Base-by-base conservation (phyloP, 2,329 filamentous ascomycete species). In the Ceratocystis alfenasii region DNA sequence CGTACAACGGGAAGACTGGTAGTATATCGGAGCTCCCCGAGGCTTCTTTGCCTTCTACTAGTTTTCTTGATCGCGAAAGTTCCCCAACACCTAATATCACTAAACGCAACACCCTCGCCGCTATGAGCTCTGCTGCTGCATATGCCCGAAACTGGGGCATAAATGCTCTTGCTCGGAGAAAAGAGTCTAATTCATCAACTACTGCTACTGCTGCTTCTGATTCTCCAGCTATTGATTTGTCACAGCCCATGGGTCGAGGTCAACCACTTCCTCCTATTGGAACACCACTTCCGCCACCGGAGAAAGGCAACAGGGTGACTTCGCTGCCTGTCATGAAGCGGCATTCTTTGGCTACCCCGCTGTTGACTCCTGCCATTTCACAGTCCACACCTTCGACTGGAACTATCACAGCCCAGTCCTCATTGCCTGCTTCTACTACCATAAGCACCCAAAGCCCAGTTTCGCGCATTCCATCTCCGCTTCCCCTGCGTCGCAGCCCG, bases 191-290 rank as follows among this genome's bases (percentile, higher is more conserved):
- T n/a, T 62, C 64, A 20, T 69, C 48, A 68, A 68, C 5, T 63
- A 64, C 36, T 55, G 12, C 15, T 10, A 10, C 62, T 33, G 45
- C 50, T n/a, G 22, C 17, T n/a, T 25, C 61, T 20, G 20, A 53
- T 59, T 28, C 64, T 12, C n/a, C 48, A 20, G 30, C 73, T 72
- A 73, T 83, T 68, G 74, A 84, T 75, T 69, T 82, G 67, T 76
- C 74, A 69, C 83, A 89, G 70, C 90, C 90, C 1, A 90, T 95
- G 78, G 91, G 91, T 1, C 83, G 90, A 48, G 90, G 90, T 0
- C 87, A 88, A 70, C 90, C 90, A 0, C 78, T 95, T 20, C 90
- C 90, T 60, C 90, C 90, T 7, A 89, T 88, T 1, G 91, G 90
- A 1, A 86, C 82, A 57, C 90, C 91, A 2, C 79, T 95, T 1